Evolutionary conservation across 768 basidiomycete species (phyloP), one percentile per base, ranked within the genome.

Genomic region (Auricularia sp.): DNA sequence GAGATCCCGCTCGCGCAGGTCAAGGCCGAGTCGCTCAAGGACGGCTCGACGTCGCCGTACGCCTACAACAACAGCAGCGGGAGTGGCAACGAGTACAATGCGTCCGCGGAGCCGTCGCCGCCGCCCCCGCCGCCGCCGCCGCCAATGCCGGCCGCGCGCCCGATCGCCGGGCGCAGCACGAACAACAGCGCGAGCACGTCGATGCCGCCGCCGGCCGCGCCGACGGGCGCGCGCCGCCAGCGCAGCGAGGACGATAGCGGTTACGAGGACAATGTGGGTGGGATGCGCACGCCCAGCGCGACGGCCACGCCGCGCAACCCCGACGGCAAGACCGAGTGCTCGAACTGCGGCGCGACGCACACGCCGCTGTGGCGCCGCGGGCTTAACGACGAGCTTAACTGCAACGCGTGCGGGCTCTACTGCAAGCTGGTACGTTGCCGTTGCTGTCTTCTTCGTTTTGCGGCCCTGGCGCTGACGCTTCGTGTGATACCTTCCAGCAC

Each of bases 311-410:
- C 80, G 29, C 29, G 29, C 2, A 29, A 29, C 29, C 29, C 29
- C 24, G 83, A 83, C 37, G 81, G 82, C 65, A 93, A 93, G 77
- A 89, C 89, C 4, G 91, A 92, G 69, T 93, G 92, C 71, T 87
- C 87, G 6, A 93, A 92, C 74, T 93, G 92, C 70, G 92, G 91
- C 24, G 91, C 91, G 3, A 93, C 90, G 0, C 90, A 92, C 68
- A 93, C 91, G 0, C 92, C 92, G 6, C 82, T 94, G 33, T 94
- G 92, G 91, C 80, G 92, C 18, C 81, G 91, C 2, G 91, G 92
- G 0, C 74, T 94, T 69, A 93, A 92, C 67, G 92, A 94, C 68
- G 92, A 93, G 76, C 74, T 94, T 65, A 94, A 94, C 69, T 93
- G 91, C 72, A 93, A 94, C 69, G 91, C 91, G 0, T 93, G 91